A percentile compares a stretch with the other conserved stretches of the same genome.
Evolutionary conservation across 768 basidiomycete genomes (phyloP).

Genomic region (Paxillus rubicundulus): DNA sequence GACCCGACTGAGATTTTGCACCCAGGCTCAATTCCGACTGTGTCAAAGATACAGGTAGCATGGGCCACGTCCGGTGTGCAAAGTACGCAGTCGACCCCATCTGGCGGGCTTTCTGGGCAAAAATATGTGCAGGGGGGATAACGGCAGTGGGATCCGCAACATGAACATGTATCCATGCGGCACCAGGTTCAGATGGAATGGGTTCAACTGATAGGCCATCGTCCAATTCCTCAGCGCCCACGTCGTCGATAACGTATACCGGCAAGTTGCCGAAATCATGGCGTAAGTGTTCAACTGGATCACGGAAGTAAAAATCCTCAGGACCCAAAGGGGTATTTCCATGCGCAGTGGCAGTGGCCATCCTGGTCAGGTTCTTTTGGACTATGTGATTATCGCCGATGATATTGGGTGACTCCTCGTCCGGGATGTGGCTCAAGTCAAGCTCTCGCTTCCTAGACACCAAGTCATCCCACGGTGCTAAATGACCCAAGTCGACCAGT

Average conservation of each 20-base stretch:
- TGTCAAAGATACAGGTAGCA: constrained; percentile 66
- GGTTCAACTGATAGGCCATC: constrained; percentile 86
- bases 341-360: constrained; percentile 3
- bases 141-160: constrained; percentile 88
- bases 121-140: constrained; percentile 65
- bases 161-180: constrained; percentile 84
- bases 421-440: constrained; percentile 19
- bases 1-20: constrained; percentile 25
- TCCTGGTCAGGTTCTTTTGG: constrained; percentile 14
- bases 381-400: constrained; percentile 31
- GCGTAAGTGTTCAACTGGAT: constrained; percentile 67
- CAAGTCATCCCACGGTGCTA: constrained; percentile 81
- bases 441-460: constrained; percentile 40
- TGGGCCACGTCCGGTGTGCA: constrained; percentile 57
- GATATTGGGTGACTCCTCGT: constrained; percentile 31
- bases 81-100: constrained; percentile 61
- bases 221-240: constrained; percentile 80
- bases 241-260: constrained; percentile 87
- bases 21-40: constrained; percentile 52
- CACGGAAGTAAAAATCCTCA: constrained; percentile 60
- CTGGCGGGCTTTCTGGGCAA: constrained; percentile 57
- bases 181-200: constrained; percentile 56
- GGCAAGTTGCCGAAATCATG: constrained; percentile 82
- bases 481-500: constrained; percentile 68
- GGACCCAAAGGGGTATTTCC: constrained; percentile 45